Base-by-base conservation (phyloP, 2,329 filamentous ascomycete genomes). In the Calonectria ilicicola region DNA sequence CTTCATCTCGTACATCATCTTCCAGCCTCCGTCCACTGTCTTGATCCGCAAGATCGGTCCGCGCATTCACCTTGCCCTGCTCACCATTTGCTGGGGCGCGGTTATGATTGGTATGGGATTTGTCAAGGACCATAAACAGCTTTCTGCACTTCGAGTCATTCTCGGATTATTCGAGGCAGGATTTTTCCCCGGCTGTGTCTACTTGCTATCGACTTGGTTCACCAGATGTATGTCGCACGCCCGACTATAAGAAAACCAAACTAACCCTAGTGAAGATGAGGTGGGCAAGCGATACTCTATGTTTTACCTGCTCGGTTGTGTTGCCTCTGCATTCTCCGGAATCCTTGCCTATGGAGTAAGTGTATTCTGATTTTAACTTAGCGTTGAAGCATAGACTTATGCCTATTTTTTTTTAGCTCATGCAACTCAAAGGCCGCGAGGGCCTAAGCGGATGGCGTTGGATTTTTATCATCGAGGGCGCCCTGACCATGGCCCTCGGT, bases 141-240 rank as follows among this genome's bases (percentile, higher is more conserved):
- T 94, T 67, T 84, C 90, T 0, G 91, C 84, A 0, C 82, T 92
- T 46, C 85, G 92, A 53, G 83, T 91, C 0, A 67, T 94, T 2
- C 86, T 93, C 19, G 93, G 93, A 62, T 74, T 92, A 2, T 86
- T 94, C 29, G 93, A 94, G 80, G 89, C 91, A n/a, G 91, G 93
- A 0, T 94, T 93, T 83, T 95, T 94, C 82, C 92, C 93, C 0
- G 90, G 90, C 65, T 92, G 90, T 64, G 91, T 93, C 0, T 95
- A 94, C 79, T 85, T 95, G 7, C 87, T 95, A n/a, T 92, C 90
- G 72, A 93, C 91, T 42, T 95, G 92, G 92, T 94, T 93, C 79
- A 92, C 91, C 0, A 84, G 91, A 82, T 92, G 53, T 60, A 60
- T 26, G 53, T 40, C 14, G 21, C 7, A 23, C 5, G 7, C 3